Evolutionary conservation across 495 filamentous ascomycete genomes (phyloP).

Genomic region (Lasiosphaeria hispida): DNA sequence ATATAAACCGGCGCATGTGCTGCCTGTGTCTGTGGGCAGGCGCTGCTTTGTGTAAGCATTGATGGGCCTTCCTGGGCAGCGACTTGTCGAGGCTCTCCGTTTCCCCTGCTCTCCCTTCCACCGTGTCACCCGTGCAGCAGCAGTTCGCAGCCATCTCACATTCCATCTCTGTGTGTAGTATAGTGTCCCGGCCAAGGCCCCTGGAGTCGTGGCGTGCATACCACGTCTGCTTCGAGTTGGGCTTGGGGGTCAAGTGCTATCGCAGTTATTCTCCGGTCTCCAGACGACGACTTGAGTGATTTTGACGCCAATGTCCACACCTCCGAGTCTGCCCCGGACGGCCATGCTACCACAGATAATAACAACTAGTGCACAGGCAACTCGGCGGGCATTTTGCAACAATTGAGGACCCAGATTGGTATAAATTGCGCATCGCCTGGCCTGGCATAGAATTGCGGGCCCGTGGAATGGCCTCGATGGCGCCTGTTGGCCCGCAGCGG

Average conservation of each 20-base stretch:
- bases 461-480: not conserved
- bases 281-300: no score
- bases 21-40: not conserved
- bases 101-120: no score
- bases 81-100: no score
- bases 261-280: no score
- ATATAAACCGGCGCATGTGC: not conserved
- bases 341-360: not conserved
- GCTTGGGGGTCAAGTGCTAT: no score
- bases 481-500: not conserved
- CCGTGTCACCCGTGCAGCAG: no score
- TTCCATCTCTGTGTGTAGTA: no score
- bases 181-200: no score
- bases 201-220: no score
- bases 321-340: slow-evolving; percentile 5
- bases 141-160: no score
- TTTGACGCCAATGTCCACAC: not conserved
- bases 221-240: no score
- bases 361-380: not conserved
- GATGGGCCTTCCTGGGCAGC: not conserved
- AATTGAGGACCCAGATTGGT: not conserved
- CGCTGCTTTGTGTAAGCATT: not conserved
- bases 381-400: not conserved
- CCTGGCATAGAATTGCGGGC: not conserved
- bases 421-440: slow-evolving; percentile 7